A percentile compares a stretch with the other conserved stretches of the same genome.
Conservation (phyloP, 2,329 filamentous ascomycete genomes). For the Hypoxylon sp. region DNA sequence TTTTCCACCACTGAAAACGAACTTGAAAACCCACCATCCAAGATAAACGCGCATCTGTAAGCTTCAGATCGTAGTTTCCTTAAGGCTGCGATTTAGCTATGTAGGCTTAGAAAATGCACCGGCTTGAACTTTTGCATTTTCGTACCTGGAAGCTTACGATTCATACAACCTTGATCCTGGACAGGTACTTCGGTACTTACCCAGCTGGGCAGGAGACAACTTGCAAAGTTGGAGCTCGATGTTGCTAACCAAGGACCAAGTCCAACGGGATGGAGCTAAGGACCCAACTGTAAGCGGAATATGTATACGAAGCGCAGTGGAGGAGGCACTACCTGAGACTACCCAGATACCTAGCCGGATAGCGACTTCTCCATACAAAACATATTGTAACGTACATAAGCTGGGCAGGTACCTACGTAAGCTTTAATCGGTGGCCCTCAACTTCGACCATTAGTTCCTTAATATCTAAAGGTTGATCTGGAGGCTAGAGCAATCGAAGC, state of each 20-base stretch:
- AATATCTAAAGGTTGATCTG: conserved; percentile 19
- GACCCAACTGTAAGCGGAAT: conserved; percentile 19
- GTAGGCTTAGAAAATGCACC: conserved; percentile 12
- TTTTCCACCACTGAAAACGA: conserved; percentile 37
- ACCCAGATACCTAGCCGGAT: conserved; percentile 30
- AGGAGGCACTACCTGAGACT: conserved; percentile 5
- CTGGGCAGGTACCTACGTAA: conserved; percentile 26
- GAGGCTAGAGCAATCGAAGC: conserved; percentile 29
- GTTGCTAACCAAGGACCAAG: conserved; percentile 6
- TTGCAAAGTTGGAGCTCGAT: conserved; percentile 8
- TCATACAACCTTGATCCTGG: conserved; percentile 30
- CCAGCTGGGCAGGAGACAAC: conserved; percentile 7
- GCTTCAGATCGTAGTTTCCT: conserved; percentile 6
- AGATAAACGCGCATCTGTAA: conserved; percentile 10
- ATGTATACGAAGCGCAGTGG: conserved; percentile 23
- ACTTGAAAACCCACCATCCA: background rate
- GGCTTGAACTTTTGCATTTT: conserved; percentile 28
- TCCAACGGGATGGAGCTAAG: conserved; percentile 20
- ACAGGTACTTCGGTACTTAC: conserved; percentile 19
- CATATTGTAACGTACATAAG: no score
- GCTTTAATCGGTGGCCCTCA: conserved; percentile 16
- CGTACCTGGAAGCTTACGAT: conserved; percentile 15
- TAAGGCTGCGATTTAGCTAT: conserved; percentile 17
- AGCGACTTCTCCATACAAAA: conserved; percentile 30
- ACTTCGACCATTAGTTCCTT: conserved; percentile 3